Base-by-base conservation (phyloP, 83 land plant species). In the Picea abies region DNA sequence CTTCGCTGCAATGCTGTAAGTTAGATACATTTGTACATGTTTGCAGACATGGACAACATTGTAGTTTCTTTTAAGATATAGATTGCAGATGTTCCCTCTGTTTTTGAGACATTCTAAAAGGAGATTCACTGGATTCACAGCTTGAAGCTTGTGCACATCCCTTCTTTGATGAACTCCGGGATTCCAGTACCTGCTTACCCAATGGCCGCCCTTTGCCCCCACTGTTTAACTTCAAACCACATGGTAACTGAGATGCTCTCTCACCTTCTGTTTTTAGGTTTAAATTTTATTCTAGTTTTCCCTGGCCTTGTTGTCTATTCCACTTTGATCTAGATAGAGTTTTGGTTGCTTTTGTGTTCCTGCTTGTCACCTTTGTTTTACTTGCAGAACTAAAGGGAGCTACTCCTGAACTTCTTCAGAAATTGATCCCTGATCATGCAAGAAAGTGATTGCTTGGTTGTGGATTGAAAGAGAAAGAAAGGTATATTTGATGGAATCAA, bases 1-100 rank as follows among this genome's bases (percentile, higher is more conserved):
- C 85, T 91, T 39, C 86, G 93, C 20, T 88, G 87, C 84, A 86
- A 84, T 84, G 93, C 93, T 84, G 92, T 90, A 78, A 90, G 92
- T 86, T 29, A 14, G 80, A 60, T 56, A 56, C 37, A 20, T 52
- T 44, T 26, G 16, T 76, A 17, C 23, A 60, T 79, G 22, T 79
- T 32, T 79, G 37, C 5, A 25, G 26, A 61, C 22, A 37, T 26
- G 67, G 81, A 79, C 25, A 23, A 10, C 77, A 73, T 67, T 79
- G 29, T 20, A 37, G 10, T 79, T 79, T 29, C 60, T 14, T 22
- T 25, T 14, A 9, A 32, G 60, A 60, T 79, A 10, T 60, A 79
- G 14, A 66, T 61, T 79, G 81, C 67, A 79, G 25, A 79, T 73
- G 22, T 73, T n/a, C 47, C 26, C 23, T 73, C 19, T 20, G 22